These are phyloP conservation scores for Serendipita vermifera DNA, from an alignment of 768 basidiomycete species.

Conservation along the genomic window DNA sequence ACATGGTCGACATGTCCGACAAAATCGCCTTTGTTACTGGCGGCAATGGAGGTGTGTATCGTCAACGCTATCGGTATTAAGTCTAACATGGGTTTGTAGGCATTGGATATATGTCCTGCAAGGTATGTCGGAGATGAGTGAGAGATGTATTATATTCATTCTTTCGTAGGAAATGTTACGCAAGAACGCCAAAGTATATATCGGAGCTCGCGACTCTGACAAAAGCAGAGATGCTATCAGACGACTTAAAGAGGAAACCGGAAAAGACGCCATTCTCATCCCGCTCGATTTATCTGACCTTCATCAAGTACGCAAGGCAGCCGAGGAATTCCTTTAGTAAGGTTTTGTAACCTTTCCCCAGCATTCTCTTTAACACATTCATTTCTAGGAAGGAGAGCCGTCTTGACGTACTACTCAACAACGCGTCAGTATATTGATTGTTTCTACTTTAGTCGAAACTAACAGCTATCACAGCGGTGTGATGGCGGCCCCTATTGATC, in stretches of 20 bases:
- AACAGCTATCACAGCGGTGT: constrained; percentile 29
- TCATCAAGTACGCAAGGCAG: constrained; percentile 28
- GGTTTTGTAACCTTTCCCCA: background rate
- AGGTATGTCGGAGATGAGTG: constrained; percentile 19
- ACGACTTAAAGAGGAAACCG: constrained; percentile 19
- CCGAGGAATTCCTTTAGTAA: constrained; percentile 22
- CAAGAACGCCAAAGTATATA: constrained; percentile 23
- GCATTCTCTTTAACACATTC: background rate
- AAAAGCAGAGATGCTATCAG: constrained; percentile 21
- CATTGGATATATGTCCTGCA: constrained; percentile 48
- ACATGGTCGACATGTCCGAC: constrained; percentile 28
- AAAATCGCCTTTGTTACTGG: constrained; percentile 31
- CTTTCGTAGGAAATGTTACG: constrained; percentile 16
- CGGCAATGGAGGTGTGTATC: background rate
- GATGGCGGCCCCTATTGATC: constrained; percentile 30
- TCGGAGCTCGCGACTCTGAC: constrained; percentile 20
- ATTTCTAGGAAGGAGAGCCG: constrained; percentile 29
- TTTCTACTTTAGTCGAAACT: too few relatives aligned
- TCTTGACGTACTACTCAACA: constrained; percentile 39
- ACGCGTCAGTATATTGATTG: constrained; percentile 28
- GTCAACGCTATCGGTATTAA: background rate
- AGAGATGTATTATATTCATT: background rate
- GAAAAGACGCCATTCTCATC: constrained; percentile 22
- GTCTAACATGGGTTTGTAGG: constrained; percentile 30
- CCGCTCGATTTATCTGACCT: constrained; percentile 34